Conservation (phyloP, 1,284 basidiomycete genomes). For the Inonotus obliquus region DNA sequence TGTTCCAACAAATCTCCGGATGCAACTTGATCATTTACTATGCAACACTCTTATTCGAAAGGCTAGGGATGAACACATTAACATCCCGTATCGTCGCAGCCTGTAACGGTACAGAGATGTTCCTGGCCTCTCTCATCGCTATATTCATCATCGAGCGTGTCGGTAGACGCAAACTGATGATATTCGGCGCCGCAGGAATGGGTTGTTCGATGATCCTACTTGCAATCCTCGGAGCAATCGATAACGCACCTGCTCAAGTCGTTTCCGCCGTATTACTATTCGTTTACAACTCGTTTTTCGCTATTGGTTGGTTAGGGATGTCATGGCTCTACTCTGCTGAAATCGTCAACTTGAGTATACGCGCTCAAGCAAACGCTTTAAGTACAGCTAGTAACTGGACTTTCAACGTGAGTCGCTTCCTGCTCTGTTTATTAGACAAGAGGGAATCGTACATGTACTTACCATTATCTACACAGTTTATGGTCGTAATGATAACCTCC, state of each 20-base stretch:
- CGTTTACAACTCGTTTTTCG: conserved; percentile 69
- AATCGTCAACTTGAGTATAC: conserved; percentile 55
- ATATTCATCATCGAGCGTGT: conserved; percentile 56
- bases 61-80: conserved; percentile 53
- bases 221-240: conserved; percentile 47
- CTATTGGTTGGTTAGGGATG: conserved; percentile 70
- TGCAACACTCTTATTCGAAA: conserved; percentile 51
- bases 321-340: conserved; percentile 70
- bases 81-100: conserved; percentile 64
- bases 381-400: conserved; percentile 68
- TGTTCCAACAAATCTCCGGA: conserved; percentile 67
- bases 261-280: conserved; percentile 59
- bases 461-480: conserved; percentile 29
- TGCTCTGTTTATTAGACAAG: not conserved
- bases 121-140: conserved; percentile 55
- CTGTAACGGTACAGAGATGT: conserved; percentile 68
- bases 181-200: conserved; percentile 66
- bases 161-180: conserved; percentile 64
- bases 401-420: conserved; percentile 37
- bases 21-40: conserved; percentile 52
- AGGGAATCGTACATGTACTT: not conserved
- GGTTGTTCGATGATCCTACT: conserved; percentile 56
- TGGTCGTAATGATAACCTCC: conserved; percentile 65
- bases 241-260: conserved; percentile 42
- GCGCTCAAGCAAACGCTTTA: conserved; percentile 65